Percentiles rank a stretch among this genome's conserved stretches.
phyloP scores from a whole-genome alignment of 2,329 filamentous ascomycete genomes.

The Acrocalymma vagum region DNA sequence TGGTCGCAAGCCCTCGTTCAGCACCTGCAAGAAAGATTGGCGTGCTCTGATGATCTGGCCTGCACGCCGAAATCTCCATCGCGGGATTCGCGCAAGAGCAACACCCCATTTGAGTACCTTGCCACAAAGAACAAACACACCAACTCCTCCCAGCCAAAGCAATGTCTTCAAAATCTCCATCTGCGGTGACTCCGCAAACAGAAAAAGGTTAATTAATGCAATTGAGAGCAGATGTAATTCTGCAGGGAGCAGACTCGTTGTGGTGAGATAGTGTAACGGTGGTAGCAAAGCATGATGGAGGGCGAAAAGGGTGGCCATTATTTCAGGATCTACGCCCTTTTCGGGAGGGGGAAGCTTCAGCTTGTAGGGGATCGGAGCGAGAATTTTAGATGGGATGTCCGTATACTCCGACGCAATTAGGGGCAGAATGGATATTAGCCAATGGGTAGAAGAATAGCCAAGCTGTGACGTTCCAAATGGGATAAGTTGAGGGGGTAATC shows the following conservation, averaged over 20 bases:
- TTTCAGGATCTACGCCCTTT: slow-evolving; percentile 62
- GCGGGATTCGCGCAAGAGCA: slow-evolving; percentile 84
- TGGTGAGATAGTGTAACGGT: slow-evolving; percentile 81
- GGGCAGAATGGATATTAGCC: slow-evolving; percentile 78
- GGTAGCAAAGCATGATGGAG: slow-evolving; percentile 80
- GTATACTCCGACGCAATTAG: slow-evolving; percentile 63
- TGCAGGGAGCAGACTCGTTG: slow-evolving; percentile 84
- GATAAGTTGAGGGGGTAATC: slow-evolving; percentile 77
- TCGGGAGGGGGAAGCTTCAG: slow-evolving; percentile 40
- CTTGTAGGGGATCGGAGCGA: slow-evolving; percentile 45
- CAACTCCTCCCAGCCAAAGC: slow-evolving; percentile 71
- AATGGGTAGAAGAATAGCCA: slow-evolving; percentile 75
- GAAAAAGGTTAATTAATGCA: slow-evolving; percentile 79
- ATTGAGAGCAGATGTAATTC: slow-evolving; percentile 89
- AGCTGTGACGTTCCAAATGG: slow-evolving; percentile 67
- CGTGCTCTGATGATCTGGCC: slow-evolving; percentile 53
- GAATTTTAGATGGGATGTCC: slow-evolving; percentile 41
- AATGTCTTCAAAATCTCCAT: slow-evolving; percentile 53
- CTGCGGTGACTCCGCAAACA: slow-evolving; percentile 74
- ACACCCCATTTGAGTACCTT: slow-evolving; percentile 84
- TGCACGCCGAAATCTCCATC: slow-evolving; percentile 81
- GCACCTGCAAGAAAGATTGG: slow-evolving; percentile 52
- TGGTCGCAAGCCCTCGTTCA: slow-evolving; percentile 46
- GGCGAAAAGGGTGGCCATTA: slow-evolving; percentile 75
- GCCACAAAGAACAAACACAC: slow-evolving; percentile 76